A percentile compares a stretch with the other conserved stretches of the same genome.
phyloP scores from a whole-genome alignment of 208 protist species.

The Perkinsela sp. region DNA sequence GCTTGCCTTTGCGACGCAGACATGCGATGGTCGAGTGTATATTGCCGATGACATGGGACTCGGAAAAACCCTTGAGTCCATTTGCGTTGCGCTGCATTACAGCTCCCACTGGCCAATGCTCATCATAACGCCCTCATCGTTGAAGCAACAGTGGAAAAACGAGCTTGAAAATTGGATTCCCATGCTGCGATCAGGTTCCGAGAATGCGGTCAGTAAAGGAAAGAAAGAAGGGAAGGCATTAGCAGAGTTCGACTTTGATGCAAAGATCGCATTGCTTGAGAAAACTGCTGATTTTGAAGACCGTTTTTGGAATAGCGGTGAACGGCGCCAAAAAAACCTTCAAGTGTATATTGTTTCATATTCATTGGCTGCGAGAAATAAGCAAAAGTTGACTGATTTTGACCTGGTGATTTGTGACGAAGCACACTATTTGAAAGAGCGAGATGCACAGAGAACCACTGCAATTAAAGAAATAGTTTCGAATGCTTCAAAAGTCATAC shows the following conservation, averaged over 20 bases:
- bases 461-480: constrained; percentile 39
- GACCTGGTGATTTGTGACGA: constrained; percentile 74
- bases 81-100: constrained; percentile 67
- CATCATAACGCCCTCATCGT: constrained; percentile 61
- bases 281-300: not conserved
- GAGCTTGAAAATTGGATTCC: constrained; percentile 54
- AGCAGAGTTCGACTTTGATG: constrained; percentile 41
- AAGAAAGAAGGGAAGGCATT: constrained; percentile 19
- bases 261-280: constrained; percentile 20
- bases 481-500: constrained; percentile 24
- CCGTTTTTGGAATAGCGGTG: constrained; percentile 3
- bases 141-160: constrained; percentile 66
- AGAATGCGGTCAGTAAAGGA: constrained; percentile 14
- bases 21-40: constrained; percentile 41
- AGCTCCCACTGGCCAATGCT: constrained; percentile 72
- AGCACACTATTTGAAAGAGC: constrained; percentile 75
- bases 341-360: constrained; percentile 22
- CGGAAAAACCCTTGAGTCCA: constrained; percentile 81
- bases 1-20: constrained; percentile 30
- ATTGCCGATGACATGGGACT: constrained; percentile 85
- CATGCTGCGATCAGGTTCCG: constrained; percentile 24
- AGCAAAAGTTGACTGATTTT: constrained; percentile 12
- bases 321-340: constrained; percentile 1
- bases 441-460: constrained; percentile 35
- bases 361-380: constrained; percentile 8